Evolutionary conservation across 2,329 filamentous ascomycete species (phyloP), one percentile per base, ranked within the genome.

Genomic region (Harringtonia aguacate): DNA sequence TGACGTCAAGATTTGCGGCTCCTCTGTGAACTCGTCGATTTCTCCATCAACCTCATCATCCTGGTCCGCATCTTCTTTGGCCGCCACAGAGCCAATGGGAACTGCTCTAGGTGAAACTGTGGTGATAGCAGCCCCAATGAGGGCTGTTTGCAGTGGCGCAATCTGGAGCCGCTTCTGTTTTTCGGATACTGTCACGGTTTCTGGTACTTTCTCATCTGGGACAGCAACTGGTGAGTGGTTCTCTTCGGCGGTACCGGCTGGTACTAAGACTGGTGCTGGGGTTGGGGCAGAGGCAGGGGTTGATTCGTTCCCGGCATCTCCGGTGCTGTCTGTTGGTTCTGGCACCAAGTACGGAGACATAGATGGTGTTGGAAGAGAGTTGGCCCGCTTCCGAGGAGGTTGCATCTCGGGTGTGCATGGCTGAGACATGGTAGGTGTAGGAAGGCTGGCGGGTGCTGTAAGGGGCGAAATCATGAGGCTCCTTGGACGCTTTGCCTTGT

Each of bases 1-100:
- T 0, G 74, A 75, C 0, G 71, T 78, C 44, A 79, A 50, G 27
- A 79, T 74, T 52, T 77, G 65, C 3, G 73, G 71, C 52, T 75
- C 68, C 68, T 84, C 73, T 56, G 75, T 57, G 65, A 77, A 63
- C 52, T 73, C 49, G 56, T 73, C 52, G 53, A 69, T 45, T 51
- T 79, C 59, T 52, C 75, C 51, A 55, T 76, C 60, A 48, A 70
- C 54, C 10, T 79, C 46, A 77, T 74, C 1, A 58, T 80, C 41
- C 56, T 65, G 39, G 64, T 80, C 41, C 72, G 77, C 30, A 73
- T 77, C 31, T 44, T 57, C 14, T 59, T 73, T 9, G 46, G 24
- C 29, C 10, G 17, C 24, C 21, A 38, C 43, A 10, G 8, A 34
- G 3, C 44, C 34, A 12, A 47, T 17, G 2, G 42, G 36, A 17